Evolutionary conservation across 768 basidiomycete species (phyloP).

Genomic region (Dioszegia crocea): DNA sequence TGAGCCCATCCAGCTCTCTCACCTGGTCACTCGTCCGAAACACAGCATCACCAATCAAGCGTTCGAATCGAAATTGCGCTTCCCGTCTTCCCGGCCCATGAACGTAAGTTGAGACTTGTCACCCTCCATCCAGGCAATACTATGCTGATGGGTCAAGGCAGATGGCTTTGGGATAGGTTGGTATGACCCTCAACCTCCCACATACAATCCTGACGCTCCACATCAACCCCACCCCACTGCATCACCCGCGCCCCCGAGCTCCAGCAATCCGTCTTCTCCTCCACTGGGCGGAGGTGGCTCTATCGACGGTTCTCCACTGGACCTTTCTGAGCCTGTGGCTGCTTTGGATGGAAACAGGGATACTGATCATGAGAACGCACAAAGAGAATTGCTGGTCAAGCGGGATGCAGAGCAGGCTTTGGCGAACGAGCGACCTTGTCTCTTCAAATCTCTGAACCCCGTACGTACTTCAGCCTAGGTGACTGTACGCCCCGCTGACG

Average conservation of each 20-base stretch:
- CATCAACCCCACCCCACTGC: slow-evolving; percentile 7
- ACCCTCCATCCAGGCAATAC: neutral
- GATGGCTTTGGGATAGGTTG: slow-evolving; percentile 99
- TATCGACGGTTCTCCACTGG: neutral
- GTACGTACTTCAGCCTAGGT: slow-evolving; percentile 54
- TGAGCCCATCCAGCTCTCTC: slow-evolving; percentile 83
- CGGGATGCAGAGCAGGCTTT: slow-evolving; percentile 31
- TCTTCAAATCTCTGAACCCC: slow-evolving; percentile 92
- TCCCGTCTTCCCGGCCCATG: slow-evolving; percentile 40
- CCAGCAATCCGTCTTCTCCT: neutral
- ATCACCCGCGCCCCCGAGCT: slow-evolving; percentile 2
- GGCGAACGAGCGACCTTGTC: slow-evolving; percentile 62
- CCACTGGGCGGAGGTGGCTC: neutral
- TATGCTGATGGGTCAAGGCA: slow-evolving; percentile 24
- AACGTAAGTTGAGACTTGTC: slow-evolving; percentile 24
- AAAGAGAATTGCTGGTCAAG: slow-evolving; percentile 18
- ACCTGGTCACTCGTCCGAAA: slow-evolving; percentile 87
- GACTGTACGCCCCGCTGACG: too few relatives aligned
- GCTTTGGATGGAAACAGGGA: neutral
- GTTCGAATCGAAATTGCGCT: slow-evolving; percentile 82
- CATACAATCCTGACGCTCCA: neutral
- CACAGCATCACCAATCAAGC: slow-evolving; percentile 98
- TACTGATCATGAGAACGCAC: neutral
- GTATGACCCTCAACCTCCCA: slow-evolving; percentile 69
- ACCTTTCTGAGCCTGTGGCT: neutral